Conservation (phyloP, 805 yeast species). For the Candida ipomoeae region DNA sequence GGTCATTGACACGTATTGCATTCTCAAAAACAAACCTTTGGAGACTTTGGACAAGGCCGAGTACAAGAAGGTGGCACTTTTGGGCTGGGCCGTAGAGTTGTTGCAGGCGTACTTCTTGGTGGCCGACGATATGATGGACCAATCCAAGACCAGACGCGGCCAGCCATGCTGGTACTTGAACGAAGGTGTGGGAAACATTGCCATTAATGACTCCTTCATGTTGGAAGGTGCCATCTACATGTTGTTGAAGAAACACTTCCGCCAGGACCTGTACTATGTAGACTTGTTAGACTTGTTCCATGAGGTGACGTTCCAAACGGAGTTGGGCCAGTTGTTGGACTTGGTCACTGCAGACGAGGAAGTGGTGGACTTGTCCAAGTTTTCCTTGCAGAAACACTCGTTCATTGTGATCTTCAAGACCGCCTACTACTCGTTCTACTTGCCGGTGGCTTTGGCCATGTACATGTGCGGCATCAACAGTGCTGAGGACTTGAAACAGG, state of each 20-base stretch:
- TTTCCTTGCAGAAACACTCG: constrained; percentile 84
- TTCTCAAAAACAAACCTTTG: constrained; percentile 61
- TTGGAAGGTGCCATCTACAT: constrained; percentile 91
- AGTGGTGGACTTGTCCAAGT: constrained; percentile 80
- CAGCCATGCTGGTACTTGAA: constrained; percentile 96
- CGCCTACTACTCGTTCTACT: constrained; percentile 93
- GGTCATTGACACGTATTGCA: constrained; percentile 86
- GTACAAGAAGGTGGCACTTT: constrained; percentile 77
- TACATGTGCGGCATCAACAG: constrained; percentile 75
- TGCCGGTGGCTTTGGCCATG: constrained; percentile 97
- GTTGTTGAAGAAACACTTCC: constrained; percentile 85
- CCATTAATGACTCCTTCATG: constrained; percentile 96
- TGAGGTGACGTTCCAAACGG: constrained; percentile 96
- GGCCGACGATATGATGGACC: constrained; percentile 98
- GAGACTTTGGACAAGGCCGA: constrained; percentile 58
- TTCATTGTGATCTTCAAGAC: constrained; percentile 96
- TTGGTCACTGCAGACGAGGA: constrained; percentile 97
- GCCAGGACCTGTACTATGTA: constrained; percentile 73
- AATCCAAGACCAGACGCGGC: constrained; percentile 93
- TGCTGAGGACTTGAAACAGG: constrained; percentile 80
- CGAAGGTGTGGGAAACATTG: constrained; percentile 81
- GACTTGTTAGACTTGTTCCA: constrained; percentile 92
- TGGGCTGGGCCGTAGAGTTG: constrained; percentile 95
- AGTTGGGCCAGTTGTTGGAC: constrained; percentile 93
- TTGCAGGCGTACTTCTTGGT: constrained; percentile 95